Evolutionary conservation across 1,284 basidiomycete species (phyloP), one percentile per base, ranked within the genome.

Genomic region (Rugiboletus extremiorientalis): DNA sequence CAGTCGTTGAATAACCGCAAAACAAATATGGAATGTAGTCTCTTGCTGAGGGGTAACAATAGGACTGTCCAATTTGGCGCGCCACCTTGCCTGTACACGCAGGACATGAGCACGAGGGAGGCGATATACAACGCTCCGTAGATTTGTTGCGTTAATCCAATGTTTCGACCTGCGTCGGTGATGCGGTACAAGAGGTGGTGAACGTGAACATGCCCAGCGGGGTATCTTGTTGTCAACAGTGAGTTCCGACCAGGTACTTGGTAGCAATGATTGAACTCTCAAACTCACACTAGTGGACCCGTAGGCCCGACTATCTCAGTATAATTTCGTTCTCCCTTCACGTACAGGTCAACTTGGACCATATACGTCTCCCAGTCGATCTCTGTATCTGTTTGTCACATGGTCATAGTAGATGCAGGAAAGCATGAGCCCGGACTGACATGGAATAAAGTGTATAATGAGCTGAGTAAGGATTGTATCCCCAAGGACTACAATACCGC

Each of bases 351-450:
- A 3, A 92, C 84, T 60, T 99, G 97, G 58, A 89, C 80, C 83
- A 96, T 89, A 68, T 97, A 97, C 0, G 95, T 96, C 69, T 86
- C 83, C 84, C 91, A 99, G 76, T 99, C 97, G 67, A 99, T 99
- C 75, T 99, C 96, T n/a, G 97, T 99, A 76, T 96, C 94, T 96
- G 75, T 52, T 58, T 54, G 45, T 56, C 46, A 42, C 38, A 63
- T 49, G 50, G 69, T 66, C 51, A 64, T 42, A n/a, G 45, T 31
- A 38, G 41, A 28, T 43, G 47, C 20, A 58, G 48, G 53, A 47
- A 51, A 36, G 31, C 52, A 52, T 49, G 25, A 45, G 50, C 47
- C 52, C 50, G 15, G 45, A 77, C 89, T 76, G 64, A 96, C 94
- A 97, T 61, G 88, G 81, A 52, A 96, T 79, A 69, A 87, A 88